phyloP scores from a whole-genome alignment of 441 rosid species.

The Populus tomentosa region DNA sequence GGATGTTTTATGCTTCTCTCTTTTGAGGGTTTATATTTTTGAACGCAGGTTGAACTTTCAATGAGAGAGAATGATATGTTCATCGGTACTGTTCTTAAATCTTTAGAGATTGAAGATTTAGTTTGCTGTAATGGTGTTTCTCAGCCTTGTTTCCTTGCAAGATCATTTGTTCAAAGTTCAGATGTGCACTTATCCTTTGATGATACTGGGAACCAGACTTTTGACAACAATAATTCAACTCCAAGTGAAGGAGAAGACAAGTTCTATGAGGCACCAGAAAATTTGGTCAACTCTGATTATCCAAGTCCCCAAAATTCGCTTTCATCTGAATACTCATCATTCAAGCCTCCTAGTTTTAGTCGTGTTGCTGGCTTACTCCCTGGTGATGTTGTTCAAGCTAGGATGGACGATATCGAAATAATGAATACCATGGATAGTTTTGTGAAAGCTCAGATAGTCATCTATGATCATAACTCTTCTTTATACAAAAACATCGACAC shows the following conservation, averaged over 20 bases:
- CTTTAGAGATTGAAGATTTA: slow-evolving; percentile 98
- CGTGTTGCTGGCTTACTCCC: slow-evolving; percentile 82
- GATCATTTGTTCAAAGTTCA: slow-evolving; percentile 69
- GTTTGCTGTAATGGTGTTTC: slow-evolving; percentile 48
- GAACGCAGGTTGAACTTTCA: slow-evolving; percentile 80
- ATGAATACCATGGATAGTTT: slow-evolving; percentile 69
- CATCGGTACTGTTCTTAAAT: slow-evolving; percentile 81
- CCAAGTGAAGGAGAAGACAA: slow-evolving; percentile 84
- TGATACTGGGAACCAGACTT: slow-evolving; percentile 32
- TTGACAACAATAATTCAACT: slow-evolving; percentile 32
- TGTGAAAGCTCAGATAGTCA: slow-evolving; percentile 89
- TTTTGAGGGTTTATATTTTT: slow-evolving; percentile 21
- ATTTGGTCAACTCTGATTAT: slow-evolving; percentile 55
- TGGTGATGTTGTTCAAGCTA: slow-evolving; percentile 32
- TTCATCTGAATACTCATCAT: slow-evolving; percentile 25
- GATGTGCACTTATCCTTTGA: slow-evolving; percentile 43
- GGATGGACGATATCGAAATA: slow-evolving; percentile 38
- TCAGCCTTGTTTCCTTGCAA: slow-evolving; percentile 72
- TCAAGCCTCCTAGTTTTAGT: slow-evolving; percentile 73
- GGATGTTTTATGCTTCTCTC: slow-evolving; percentile 17
- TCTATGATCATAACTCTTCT: slow-evolving; percentile 74
- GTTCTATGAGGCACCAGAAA: slow-evolving; percentile 91
- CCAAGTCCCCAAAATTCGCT: slow-evolving; percentile 23
- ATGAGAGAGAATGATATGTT: slow-evolving; percentile 76
- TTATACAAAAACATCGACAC: slow-evolving; percentile 70